These are phyloP conservation scores for Pinguiococcus pyrenoidosus DNA, from an alignment of 108 stramenopile species.

Conservation along the genomic window DNA sequence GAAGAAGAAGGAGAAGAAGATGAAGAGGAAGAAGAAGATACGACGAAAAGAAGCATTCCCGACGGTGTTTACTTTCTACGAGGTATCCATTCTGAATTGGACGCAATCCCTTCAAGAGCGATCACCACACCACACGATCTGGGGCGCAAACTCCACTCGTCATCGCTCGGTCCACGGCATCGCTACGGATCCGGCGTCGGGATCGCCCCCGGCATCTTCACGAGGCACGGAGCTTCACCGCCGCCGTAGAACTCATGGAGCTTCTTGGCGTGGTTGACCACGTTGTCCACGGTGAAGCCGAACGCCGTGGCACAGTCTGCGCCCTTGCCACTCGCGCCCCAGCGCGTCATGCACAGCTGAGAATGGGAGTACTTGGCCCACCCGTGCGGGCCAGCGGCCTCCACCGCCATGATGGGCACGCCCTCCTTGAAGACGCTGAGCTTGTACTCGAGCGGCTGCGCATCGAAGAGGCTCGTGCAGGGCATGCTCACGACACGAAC, in stretches of 20 bases:
- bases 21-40: too few relatives aligned
- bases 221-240: too few relatives aligned
- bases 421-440: slow-evolving; percentile 69
- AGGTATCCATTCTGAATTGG: too few relatives aligned
- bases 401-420: slow-evolving; percentile 77
- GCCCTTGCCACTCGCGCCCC: slow-evolving; percentile 69
- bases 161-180: too few relatives aligned
- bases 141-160: too few relatives aligned
- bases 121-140: too few relatives aligned
- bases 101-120: too few relatives aligned
- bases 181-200: too few relatives aligned
- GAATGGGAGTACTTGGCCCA: slow-evolving; percentile 88
- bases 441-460: slow-evolving; percentile 77
- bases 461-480: slow-evolving; percentile 81
- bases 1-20: too few relatives aligned
- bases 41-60: too few relatives aligned
- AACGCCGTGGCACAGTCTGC: slow-evolving; percentile 59
- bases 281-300: slow-evolving; percentile 74
- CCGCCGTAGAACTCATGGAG: slow-evolving; percentile 66
- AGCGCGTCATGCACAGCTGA: slow-evolving; percentile 63
- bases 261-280: slow-evolving; percentile 57
- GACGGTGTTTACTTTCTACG: too few relatives aligned
- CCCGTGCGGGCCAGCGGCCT: slow-evolving; percentile 65
- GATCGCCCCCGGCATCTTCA: too few relatives aligned
- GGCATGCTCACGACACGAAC: slow-evolving; percentile 86